Conservation (phyloP, 352 stramenopile species). For the Phytophthora pinifolia region DNA sequence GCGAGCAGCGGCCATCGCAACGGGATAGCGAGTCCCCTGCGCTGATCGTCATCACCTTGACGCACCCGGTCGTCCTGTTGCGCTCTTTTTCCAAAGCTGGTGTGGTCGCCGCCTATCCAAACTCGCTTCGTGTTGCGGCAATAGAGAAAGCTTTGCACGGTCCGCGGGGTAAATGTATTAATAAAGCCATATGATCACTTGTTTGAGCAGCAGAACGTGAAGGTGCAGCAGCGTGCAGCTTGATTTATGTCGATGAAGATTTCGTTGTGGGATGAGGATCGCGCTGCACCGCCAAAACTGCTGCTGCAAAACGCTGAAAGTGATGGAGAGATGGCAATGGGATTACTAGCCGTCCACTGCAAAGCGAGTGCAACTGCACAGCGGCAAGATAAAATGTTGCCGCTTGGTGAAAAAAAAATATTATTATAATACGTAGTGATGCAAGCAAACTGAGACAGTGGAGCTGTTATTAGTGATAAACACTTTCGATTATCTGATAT, state of each 20-base stretch:
- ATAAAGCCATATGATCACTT: neutral
- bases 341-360: constrained; percentile 1
- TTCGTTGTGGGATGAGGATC: neutral
- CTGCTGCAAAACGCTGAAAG: constrained; percentile 4
- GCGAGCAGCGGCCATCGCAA: neutral
- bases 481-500: too few relatives aligned
- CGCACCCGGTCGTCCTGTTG: constrained; percentile 4
- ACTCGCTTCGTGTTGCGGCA: constrained; percentile 15
- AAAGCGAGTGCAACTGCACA: constrained; percentile 17
- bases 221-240: neutral
- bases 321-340: constrained; percentile 5
- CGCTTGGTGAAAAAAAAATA: too few relatives aligned
- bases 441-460: too few relatives aligned
- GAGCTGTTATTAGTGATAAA: too few relatives aligned
- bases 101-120: constrained; percentile 24
- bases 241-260: constrained; percentile 12
- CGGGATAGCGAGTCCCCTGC: constrained; percentile 1
- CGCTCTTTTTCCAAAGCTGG: constrained; percentile 4
- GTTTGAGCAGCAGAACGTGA: neutral
- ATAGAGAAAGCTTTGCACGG: neutral
- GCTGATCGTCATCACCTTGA: constrained; percentile 17
- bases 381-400: constrained; percentile 21
- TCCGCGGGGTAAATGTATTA: too few relatives aligned
- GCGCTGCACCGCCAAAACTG: too few relatives aligned
- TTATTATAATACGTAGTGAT: too few relatives aligned